Evolutionary conservation across 2,329 filamentous ascomycete genomes (phyloP).

Genomic region (Venturia asperata): DNA sequence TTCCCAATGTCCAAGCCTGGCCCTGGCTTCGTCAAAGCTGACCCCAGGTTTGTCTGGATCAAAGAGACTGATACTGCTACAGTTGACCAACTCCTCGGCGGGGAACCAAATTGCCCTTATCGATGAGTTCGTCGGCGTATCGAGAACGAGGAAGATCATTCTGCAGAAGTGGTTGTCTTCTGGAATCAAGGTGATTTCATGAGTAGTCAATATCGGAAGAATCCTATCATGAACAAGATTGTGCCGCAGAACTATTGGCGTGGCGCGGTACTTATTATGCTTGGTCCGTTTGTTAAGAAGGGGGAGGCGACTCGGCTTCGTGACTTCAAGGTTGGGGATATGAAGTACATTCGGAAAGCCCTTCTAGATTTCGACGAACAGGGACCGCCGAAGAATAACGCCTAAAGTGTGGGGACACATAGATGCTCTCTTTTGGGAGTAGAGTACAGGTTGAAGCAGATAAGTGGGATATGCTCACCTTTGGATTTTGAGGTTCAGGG

Average conservation of each 20-base stretch:
- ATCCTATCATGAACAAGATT: background rate
- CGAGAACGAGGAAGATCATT: background rate
- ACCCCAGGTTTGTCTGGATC: background rate
- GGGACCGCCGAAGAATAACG: background rate
- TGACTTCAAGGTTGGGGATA: background rate
- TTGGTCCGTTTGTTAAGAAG: background rate
- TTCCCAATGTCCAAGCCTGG: constrained; percentile 5
- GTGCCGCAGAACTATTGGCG: background rate
- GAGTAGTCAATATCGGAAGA: background rate
- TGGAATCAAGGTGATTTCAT: background rate
- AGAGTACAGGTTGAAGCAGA: too few species aligned
- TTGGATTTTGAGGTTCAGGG: too few species aligned
- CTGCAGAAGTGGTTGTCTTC: background rate
- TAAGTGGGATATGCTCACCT: too few species aligned
- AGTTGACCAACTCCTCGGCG: background rate
- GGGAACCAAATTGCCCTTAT: background rate
- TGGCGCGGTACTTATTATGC: background rate
- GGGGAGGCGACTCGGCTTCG: background rate
- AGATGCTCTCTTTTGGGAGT: too few species aligned
- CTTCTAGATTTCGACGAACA: background rate
- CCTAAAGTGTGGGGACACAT: background rate
- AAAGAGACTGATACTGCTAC: background rate
- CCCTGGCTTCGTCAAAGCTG: background rate
- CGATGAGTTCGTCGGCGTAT: background rate
- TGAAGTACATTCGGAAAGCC: background rate